Evolutionary conservation across 2,329 filamentous ascomycete species (phyloP).

Genomic region (Coleophoma cylindrospora): DNA sequence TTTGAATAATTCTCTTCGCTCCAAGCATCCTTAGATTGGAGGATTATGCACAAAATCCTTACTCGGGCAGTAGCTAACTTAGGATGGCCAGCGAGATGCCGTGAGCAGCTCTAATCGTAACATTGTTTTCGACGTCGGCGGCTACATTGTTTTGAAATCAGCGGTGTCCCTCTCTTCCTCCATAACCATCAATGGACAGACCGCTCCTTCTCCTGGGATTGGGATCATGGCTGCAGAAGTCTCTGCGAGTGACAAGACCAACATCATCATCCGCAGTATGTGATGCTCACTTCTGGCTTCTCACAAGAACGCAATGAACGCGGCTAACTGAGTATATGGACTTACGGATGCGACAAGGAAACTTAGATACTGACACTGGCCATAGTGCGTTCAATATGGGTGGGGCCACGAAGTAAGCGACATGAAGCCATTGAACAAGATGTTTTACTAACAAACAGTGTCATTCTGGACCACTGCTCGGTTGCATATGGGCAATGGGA

Average conservation of each 20-base stretch:
- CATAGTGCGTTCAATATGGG: constrained; percentile 51
- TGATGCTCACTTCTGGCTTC: too few relatives aligned
- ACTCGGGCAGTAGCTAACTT: too few relatives aligned
- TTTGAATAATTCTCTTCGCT: too few relatives aligned
- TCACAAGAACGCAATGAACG: too few relatives aligned
- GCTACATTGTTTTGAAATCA: constrained; percentile 37
- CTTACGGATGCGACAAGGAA: constrained; percentile 49
- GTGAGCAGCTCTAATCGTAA: constrained; percentile 37
- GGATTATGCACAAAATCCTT: too few relatives aligned
- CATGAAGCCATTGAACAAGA: too few relatives aligned
- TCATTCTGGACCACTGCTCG: constrained; percentile 52
- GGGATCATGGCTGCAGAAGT: constrained; percentile 27
- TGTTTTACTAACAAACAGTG: constrained; percentile 13
- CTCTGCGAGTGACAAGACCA: constrained; percentile 11
- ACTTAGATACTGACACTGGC: constrained; percentile 37
- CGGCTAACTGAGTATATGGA: constrained; percentile 15
- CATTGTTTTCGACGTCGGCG: constrained; percentile 38
- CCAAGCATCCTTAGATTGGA: too few relatives aligned
- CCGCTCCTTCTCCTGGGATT: constrained; percentile 38
- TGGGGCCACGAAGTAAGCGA: constrained; percentile 33
- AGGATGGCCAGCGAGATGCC: constrained; percentile 30
- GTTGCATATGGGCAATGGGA: constrained; percentile 52
- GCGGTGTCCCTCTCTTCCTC: constrained; percentile 35
- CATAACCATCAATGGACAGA: constrained; percentile 41
- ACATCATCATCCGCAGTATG: constrained; percentile 43